phyloP scores from a whole-genome alignment of 345 rosid genomes.

The Gossypium longicalyx region DNA sequence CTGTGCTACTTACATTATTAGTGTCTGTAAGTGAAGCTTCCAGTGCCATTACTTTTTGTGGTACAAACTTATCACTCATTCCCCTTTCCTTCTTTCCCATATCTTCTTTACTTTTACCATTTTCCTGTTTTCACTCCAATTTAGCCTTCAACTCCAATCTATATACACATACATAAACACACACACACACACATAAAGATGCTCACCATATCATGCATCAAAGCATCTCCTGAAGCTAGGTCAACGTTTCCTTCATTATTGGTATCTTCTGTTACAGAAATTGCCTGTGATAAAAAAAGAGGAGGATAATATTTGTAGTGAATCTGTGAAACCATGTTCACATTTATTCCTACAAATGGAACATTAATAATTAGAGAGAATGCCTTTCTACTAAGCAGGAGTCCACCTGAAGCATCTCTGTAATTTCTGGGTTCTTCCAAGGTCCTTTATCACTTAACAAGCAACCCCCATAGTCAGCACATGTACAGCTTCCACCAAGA shows the following conservation, averaged over 20 bases:
- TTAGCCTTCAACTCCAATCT: background rate
- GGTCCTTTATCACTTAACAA: slow-evolving; percentile 58
- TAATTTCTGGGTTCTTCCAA: slow-evolving; percentile 58
- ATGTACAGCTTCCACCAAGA: slow-evolving; percentile 61
- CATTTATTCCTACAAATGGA: background rate
- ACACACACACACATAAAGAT: background rate
- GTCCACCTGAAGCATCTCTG: slow-evolving; percentile 45
- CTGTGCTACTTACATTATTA: slow-evolving; percentile 29
- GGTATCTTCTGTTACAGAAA: slow-evolving; percentile 30
- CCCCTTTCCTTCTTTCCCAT: background rate
- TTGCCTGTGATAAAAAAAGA: slow-evolving; percentile 23
- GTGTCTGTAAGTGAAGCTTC: slow-evolving; percentile 28
- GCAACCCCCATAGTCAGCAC: slow-evolving; percentile 60
- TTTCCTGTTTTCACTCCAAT: slow-evolving; percentile 19
- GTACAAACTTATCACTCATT: slow-evolving; percentile 7
- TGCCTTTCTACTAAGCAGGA: background rate
- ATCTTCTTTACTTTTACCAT: slow-evolving; percentile 15
- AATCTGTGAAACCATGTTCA: slow-evolving; percentile 1
- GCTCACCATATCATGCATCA: slow-evolving; percentile 16
- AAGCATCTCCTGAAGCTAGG: slow-evolving; percentile 19
- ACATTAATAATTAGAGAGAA: background rate
- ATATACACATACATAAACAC: background rate
- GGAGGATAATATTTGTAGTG: background rate
- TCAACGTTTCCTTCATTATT: slow-evolving; percentile 19
- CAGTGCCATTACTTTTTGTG: slow-evolving; percentile 23